Percentiles rank a stretch among this genome's conserved stretches.
Evolutionary conservation across 345 rosid genomes (phyloP).

Genomic region (Heritiera littoralis): DNA sequence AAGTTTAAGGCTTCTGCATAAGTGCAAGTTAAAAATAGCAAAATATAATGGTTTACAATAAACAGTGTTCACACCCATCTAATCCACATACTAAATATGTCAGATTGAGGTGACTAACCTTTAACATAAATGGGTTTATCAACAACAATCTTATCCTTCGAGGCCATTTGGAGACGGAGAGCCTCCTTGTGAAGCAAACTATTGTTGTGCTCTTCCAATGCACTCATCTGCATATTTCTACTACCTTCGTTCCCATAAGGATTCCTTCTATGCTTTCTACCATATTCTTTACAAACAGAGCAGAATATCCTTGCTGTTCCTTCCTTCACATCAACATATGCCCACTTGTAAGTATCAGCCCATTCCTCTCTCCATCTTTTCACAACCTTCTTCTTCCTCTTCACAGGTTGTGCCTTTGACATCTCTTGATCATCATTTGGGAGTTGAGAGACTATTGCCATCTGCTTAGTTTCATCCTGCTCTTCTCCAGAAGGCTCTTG

Average conservation of each 20-base stretch:
- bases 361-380: conserved; percentile 99
- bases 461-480: conserved; percentile 77
- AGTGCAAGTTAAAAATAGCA: background rate
- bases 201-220: conserved; percentile 95
- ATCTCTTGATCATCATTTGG: conserved; percentile 68
- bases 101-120: conserved; percentile 50
- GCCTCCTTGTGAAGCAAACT: conserved; percentile 99
- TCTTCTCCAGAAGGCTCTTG: conserved; percentile 77
- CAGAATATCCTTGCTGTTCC: conserved; percentile 98
- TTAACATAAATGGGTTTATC: conserved; percentile 91
- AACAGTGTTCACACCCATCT: background rate
- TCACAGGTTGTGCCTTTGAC: conserved; percentile 60
- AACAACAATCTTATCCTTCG: conserved; percentile 85
- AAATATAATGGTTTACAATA: background rate
- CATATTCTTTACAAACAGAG: conserved; percentile 95
- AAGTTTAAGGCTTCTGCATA: background rate
- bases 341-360: conserved; percentile 99
- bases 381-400: conserved; percentile 96
- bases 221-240: conserved; percentile 99
- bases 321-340: conserved; percentile 94
- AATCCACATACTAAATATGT: background rate
- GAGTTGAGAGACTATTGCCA: conserved; percentile 71
- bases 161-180: conserved; percentile 94
- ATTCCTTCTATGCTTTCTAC: conserved; percentile 94
- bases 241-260: conserved; percentile 99